A percentile compares a stretch with the other conserved stretches of the same genome.
These are phyloP conservation scores for Trypanosoma lewisi DNA, from an alignment of 208 protist genomes.

Conservation along the genomic window DNA sequence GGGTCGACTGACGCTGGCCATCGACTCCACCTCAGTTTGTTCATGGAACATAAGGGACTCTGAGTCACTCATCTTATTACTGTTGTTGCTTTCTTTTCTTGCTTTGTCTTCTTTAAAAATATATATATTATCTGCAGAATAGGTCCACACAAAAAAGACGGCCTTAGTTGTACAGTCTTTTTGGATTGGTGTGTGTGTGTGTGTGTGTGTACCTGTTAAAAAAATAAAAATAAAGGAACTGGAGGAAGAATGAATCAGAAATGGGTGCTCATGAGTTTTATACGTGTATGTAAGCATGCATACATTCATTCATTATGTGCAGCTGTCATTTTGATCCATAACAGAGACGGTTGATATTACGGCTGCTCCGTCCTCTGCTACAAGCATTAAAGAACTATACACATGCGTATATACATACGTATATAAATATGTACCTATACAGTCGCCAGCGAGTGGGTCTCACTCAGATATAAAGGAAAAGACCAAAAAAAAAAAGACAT, in stretches of 20 bases:
- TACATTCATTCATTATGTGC: too few relatives aligned
- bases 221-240: slow-evolving; percentile 16
- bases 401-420: slow-evolving; percentile 1
- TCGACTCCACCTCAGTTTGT: slow-evolving; percentile 14
- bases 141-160: too few relatives aligned
- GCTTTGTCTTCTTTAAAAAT: neutral
- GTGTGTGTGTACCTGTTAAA: neutral
- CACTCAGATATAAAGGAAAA: neutral
- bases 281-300: neutral
- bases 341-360: too few relatives aligned
- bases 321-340: too few relatives aligned
- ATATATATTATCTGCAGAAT: too few relatives aligned
- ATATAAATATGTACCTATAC: neutral
- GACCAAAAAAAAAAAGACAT: neutral
- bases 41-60: slow-evolving; percentile 57
- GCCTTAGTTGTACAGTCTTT: neutral
- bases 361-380: neutral
- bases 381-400: neutral
- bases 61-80: slow-evolving; percentile 34
- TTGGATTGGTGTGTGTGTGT: neutral
- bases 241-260: neutral
- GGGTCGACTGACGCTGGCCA: neutral
- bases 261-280: neutral
- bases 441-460: too few relatives aligned
- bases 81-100: neutral